Conservation (phyloP, 1,284 basidiomycete species). For the Sphaerobolus stellatus region DNA sequence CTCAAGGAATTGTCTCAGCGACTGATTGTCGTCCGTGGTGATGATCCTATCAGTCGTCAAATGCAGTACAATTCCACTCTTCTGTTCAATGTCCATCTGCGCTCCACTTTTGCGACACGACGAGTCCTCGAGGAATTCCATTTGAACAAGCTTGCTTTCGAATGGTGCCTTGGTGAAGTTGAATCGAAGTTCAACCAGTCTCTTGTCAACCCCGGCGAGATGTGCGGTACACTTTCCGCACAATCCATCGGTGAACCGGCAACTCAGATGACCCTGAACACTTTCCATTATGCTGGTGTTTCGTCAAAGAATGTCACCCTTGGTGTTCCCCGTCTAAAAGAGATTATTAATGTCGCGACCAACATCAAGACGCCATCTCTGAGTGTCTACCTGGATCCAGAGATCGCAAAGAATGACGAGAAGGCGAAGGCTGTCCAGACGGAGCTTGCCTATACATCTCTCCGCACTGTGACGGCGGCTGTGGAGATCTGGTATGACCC, state of each 20-base stretch:
- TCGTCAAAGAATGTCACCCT: conserved; percentile 97
- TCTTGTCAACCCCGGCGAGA: conserved; percentile 91
- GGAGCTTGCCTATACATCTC: conserved; percentile 90
- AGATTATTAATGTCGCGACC: conserved; percentile 98
- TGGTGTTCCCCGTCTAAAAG: conserved; percentile 96
- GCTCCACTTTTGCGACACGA: conserved; percentile 83
- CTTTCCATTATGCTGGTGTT: conserved; percentile 99
- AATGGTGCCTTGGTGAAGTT: conserved; percentile 97
- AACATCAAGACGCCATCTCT: conserved; percentile 99
- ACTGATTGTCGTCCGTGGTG: conserved; percentile 84
- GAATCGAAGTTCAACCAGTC: conserved; percentile 94
- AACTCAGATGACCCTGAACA: conserved; percentile 98
- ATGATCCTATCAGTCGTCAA: conserved; percentile 70
- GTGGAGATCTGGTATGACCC: conserved; percentile 99
- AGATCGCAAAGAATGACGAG: conserved; percentile 60
- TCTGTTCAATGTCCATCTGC: conserved; percentile 90
- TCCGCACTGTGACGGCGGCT: conserved; percentile 92
- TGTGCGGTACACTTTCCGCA: conserved; percentile 97
- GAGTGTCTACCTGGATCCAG: conserved; percentile 82
- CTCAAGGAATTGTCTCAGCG: conserved; percentile 71
- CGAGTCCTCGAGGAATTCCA: conserved; percentile 86
- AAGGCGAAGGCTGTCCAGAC: conserved; percentile 88
- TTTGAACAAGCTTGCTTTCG: conserved; percentile 88
- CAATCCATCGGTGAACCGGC: conserved; percentile 99
- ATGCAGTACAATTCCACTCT: conserved; percentile 90